Base-by-base conservation (phyloP, 768 basidiomycete species). In the Candolleomyces efflorescens region DNA sequence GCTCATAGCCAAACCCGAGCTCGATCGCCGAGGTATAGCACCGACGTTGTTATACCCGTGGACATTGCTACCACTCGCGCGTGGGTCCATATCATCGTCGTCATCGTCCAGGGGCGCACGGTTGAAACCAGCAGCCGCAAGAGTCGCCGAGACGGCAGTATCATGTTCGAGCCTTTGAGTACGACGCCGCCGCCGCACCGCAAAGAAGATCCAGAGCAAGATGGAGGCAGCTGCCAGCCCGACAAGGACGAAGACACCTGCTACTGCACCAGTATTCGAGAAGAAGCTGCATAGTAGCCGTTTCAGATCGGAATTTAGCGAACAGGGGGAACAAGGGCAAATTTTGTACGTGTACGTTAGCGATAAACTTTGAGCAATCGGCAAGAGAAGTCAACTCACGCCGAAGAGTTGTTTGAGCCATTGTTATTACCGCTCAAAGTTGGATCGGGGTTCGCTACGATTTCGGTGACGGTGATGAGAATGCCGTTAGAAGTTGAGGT, bases 231-330 rank as follows among this genome's bases (percentile, higher is more conserved):
- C 85, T 3, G 91, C 87, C 18, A 98, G 78, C 26, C 94, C 95
- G 17, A 95, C 90, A 15, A 94, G 85, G 39, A 92, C 83, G 65
- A 97, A 98, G 7, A 94, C 90, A 46, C 91, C 96, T 1, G 89
- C 89, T 3, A 98, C 94, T 11, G 94, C 95, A 18, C 93, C 93
- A 22, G 87, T 90, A 67, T 96, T 91, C 51, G 70, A 70, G 72
- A 96, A 95, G 75, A 97, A 98, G 56, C 90, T 92, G 53, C 38
- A 13, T 23, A 15, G 47, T 46, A 47, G 43, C 55, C 37, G 54
- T 47, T 51, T 53, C 51, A 53, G 51, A 53, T 38, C 51, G n/a
- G 38, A 43, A 32, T 18, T 36, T 9, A 52, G 49, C 52, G 36
- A 36, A 15, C 51, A 44, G 51, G 22, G 27, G 49, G 27, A 48